These are phyloP conservation scores for Durotheca rogersii DNA, from an alignment of 495 filamentous ascomycete genomes.

Conservation along the genomic window DNA sequence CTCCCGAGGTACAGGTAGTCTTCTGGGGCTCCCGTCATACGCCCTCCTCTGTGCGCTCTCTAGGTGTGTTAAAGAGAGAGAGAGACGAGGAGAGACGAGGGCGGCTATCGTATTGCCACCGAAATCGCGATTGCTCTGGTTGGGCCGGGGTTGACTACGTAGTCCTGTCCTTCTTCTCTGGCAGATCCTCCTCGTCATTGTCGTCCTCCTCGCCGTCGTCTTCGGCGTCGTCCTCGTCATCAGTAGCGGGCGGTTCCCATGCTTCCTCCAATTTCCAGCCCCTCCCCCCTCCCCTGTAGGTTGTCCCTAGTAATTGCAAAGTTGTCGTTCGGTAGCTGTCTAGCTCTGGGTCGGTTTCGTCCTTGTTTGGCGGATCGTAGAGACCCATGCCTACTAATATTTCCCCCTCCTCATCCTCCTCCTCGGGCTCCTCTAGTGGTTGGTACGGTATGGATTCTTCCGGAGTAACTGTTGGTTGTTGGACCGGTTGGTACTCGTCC, in stretches of 20 bases:
- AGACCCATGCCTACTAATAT: slow-evolving; percentile 83
- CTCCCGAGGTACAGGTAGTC: slow-evolving; percentile 8
- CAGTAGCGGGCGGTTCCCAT: slow-evolving; percentile 67
- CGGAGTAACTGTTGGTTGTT: slow-evolving; percentile 42
- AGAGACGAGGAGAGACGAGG: no score
- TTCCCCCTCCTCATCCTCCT: slow-evolving; percentile 57
- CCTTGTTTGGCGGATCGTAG: slow-evolving; percentile 65
- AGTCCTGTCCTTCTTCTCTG: slow-evolving; percentile 26
- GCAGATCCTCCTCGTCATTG: slow-evolving; percentile 19
- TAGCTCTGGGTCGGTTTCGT: slow-evolving; percentile 40
- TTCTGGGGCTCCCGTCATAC: slow-evolving; percentile 3
- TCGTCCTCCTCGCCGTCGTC: slow-evolving; percentile 46
- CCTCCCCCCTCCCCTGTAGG: slow-evolving; percentile 55
- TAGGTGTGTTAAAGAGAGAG: background rate
- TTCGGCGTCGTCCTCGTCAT: slow-evolving; percentile 60
- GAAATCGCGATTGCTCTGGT: slow-evolving; percentile 31
- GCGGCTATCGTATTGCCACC: no score
- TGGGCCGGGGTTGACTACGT: slow-evolving; percentile 31
- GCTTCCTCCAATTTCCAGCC: slow-evolving; percentile 82
- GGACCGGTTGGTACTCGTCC: slow-evolving; percentile 55
- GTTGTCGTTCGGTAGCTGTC: slow-evolving; percentile 52
- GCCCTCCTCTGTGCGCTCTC: slow-evolving; percentile 1
- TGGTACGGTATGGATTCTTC: slow-evolving; percentile 50
- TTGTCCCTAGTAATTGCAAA: slow-evolving; percentile 48
- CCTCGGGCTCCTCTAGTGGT: slow-evolving; percentile 42